Percentiles rank a stretch among this genome's conserved stretches.
These are phyloP conservation scores for Trametes meyenii DNA, from an alignment of 768 basidiomycete genomes.

Conservation along the genomic window DNA sequence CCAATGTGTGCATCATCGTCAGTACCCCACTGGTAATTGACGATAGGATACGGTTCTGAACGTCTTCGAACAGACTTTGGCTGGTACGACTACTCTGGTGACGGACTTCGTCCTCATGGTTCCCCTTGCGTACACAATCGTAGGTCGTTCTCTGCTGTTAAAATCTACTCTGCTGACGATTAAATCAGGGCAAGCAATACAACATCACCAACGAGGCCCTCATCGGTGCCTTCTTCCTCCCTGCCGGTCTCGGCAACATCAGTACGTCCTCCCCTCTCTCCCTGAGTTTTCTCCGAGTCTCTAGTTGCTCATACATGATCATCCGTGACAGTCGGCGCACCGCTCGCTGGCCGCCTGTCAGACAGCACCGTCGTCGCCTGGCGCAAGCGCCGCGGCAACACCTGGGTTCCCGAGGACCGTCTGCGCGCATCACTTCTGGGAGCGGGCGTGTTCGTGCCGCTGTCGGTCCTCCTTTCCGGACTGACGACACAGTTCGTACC, in stretches of 20 bases:
- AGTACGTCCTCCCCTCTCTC: slow-evolving; percentile 40
- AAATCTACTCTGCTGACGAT: background rate
- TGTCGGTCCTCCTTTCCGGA: slow-evolving; percentile 53
- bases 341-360: slow-evolving; percentile 59
- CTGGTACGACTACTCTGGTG: slow-evolving; percentile 34
- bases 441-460: slow-evolving; percentile 51
- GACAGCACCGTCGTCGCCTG: slow-evolving; percentile 54
- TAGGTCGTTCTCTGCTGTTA: slow-evolving; percentile 35
- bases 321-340: slow-evolving; percentile 53
- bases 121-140: slow-evolving; percentile 69
- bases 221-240: slow-evolving; percentile 63
- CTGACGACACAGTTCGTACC: slow-evolving; percentile 53
- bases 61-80: slow-evolving; percentile 43
- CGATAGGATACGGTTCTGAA: background rate
- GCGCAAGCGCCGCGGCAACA: slow-evolving; percentile 51
- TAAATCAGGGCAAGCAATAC: slow-evolving; percentile 55
- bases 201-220: slow-evolving; percentile 57
- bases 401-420: slow-evolving; percentile 72
- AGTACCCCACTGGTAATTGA: slow-evolving; percentile 27
- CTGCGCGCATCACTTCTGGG: slow-evolving; percentile 55
- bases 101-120: slow-evolving; percentile 47
- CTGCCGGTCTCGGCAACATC: slow-evolving; percentile 60
- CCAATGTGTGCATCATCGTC: slow-evolving; percentile 59
- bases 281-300: background rate
- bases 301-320: background rate